Conservation (phyloP, 345 rosid genomes). For the Boechera retrofracta region DNA sequence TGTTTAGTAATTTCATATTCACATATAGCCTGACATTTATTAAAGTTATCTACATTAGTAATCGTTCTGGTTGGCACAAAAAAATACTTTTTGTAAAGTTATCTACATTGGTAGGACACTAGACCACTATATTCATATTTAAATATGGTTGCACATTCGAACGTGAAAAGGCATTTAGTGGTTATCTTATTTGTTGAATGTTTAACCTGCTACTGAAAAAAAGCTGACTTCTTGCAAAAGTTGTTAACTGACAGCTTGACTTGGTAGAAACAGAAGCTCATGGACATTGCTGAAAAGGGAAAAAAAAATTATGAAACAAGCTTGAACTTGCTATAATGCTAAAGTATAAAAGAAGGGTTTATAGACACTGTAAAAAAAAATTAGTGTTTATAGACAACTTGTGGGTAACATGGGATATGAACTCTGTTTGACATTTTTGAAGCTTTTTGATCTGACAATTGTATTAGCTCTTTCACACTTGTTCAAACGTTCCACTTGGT, state of each 20-base stretch:
- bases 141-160: not conserved
- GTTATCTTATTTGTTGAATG: not conserved
- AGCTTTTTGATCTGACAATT: slow-evolving; percentile 12
- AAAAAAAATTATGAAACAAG: not conserved
- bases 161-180: not conserved
- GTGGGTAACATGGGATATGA: not conserved
- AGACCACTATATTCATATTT: not conserved
- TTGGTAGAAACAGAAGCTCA: not conserved
- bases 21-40: slow-evolving; percentile 7
- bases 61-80: not conserved
- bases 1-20: not conserved
- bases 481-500: not conserved
- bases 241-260: slow-evolving; percentile 10
- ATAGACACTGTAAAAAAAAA: not conserved
- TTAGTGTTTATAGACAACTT: not conserved
- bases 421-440: not conserved
- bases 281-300: not conserved
- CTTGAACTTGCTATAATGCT: slow-evolving; percentile 16
- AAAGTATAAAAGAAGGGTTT: not conserved
- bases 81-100: not conserved
- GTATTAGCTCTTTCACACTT: slow-evolving; percentile 9
- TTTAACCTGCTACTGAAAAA: not conserved
- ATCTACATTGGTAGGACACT: not conserved
- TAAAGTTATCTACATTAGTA: not conserved
- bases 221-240: not conserved